Evolutionary conservation across 176 grass and related monocot species (phyloP).

Genomic region (Oropetium thomaeum): DNA sequence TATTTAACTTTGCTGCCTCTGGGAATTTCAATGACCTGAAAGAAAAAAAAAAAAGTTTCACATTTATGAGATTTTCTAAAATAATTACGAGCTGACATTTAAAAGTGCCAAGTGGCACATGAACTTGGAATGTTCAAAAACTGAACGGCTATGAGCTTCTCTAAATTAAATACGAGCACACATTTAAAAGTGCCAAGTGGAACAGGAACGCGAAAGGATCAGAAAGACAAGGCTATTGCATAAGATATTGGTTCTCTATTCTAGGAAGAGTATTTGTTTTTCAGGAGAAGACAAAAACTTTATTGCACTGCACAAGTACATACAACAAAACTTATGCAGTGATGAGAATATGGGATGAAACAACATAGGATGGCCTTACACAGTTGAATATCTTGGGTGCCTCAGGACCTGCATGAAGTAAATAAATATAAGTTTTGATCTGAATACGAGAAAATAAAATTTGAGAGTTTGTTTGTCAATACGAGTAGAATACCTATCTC

Average conservation of each 20-base stretch:
- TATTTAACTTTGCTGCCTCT: conserved; percentile 98
- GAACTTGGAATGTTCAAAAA: background rate
- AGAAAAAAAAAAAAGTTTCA: background rate
- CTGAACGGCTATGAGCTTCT: no score
- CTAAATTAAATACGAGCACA: no score
- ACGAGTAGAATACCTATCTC: conserved; percentile 69
- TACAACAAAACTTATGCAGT: background rate
- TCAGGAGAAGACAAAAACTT: background rate
- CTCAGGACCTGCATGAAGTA: conserved; percentile 61
- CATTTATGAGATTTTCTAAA: background rate
- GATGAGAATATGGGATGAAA: background rate
- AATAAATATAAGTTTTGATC: background rate
- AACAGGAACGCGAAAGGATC: no score
- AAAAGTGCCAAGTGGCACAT: background rate
- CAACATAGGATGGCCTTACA: conserved; percentile 46
- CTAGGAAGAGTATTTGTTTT: background rate
- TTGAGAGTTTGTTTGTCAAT: background rate
- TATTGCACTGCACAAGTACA: background rate
- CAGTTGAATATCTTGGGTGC: conserved; percentile 93
- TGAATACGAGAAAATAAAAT: background rate
- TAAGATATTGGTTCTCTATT: background rate
- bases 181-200: no score
- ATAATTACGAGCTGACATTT: background rate
- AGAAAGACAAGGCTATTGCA: background rate
- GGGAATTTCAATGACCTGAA: conserved; percentile 86